Base-by-base conservation (phyloP, 371 early-diverging fungal species). In the Mucor irregularis region DNA sequence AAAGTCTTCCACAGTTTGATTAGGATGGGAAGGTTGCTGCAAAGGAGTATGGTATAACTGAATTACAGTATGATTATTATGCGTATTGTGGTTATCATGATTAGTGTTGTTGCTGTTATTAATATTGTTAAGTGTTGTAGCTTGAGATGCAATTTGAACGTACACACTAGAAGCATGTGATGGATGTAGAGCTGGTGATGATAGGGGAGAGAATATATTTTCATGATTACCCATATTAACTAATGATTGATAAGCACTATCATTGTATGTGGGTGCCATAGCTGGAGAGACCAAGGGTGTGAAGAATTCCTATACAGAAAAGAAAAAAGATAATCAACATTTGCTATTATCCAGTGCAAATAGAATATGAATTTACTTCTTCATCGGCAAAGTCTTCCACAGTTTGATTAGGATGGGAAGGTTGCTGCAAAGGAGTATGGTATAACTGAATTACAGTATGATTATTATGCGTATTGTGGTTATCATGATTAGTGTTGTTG, bases 281-380 rank as follows among this genome's bases (percentile, higher is more conserved):
- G 88, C 88, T 5, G 90, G 88, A 6, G 90, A 89, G 35, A 86
- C 83, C 26, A 89, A 62, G 0, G 90, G 90, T 9, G 88, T 87
- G 28, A 84, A 80, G 59, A 81, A 81, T 37, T 78, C 80, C 85
- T 82, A 56, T 22, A 46, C 1, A n/a, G 35, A 19, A 22, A 30
- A 39, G 29, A 30, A 34, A 22, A 24, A 19, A 65, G 19, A 42
- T 13, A 53, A 19, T 17, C 14, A 16, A 11, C 8, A 31, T 31
- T 26, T 6, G n/a, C n/a, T n/a, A n/a, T n/a, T n/a, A n/a, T n/a
- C n/a, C n/a, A 35, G 33, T 11, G 6, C 22, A 3, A 2, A 11
- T 33, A 0, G 29, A 19, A 17, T 4, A 14, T 14, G 11, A 25
- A 21, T 16, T n/a, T 68, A 78, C 78, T 58, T 78, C 78, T 35